Evolutionary conservation across 1,139 yeast species (phyloP).

Genomic region (Casaregolazyma suthepensis): DNA sequence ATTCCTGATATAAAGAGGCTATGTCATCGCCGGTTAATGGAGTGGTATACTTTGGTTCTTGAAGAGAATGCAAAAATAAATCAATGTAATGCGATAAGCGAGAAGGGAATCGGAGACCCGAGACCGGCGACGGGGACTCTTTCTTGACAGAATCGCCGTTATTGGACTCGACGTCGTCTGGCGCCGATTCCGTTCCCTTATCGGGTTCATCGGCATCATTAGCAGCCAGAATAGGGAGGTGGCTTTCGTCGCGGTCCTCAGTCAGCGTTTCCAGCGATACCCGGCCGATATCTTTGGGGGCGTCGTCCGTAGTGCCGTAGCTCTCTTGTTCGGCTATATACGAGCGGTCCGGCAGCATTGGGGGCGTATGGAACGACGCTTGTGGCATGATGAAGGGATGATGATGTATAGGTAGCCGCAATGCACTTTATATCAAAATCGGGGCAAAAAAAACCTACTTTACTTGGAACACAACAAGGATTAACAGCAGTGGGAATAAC

Average conservation of each 20-base stretch:
- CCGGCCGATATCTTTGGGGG: not conserved
- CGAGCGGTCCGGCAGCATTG: conserved; percentile 5
- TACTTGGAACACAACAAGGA: not conserved
- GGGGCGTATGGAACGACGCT: conserved; percentile 8
- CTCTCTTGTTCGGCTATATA: conserved; percentile 9
- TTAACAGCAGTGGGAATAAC: not conserved
- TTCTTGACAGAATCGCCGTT: not conserved
- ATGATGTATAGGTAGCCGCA: not conserved
- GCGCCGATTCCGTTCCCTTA: not conserved
- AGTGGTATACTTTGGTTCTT: conserved; percentile 49
- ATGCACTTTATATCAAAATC: conserved; percentile 8
- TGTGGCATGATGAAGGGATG: not conserved
- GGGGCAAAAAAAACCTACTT: not conserved
- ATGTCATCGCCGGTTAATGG: conserved; percentile 51
- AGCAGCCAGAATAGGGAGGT: not conserved
- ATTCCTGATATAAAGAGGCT: conserved; percentile 47
- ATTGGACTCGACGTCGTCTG: not conserved
- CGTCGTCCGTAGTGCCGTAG: conserved; percentile 2
- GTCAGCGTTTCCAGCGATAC: not conserved
- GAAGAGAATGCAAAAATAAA: conserved; percentile 43
- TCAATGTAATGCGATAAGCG: conserved; percentile 31
- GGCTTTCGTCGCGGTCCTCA: not conserved
- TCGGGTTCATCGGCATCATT: conserved; percentile 1
- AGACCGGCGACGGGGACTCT: conserved; percentile 51
- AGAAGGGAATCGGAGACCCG: conserved; percentile 61